A percentile compares a stretch with the other conserved stretches of the same genome.
Conservation (phyloP, 108 stramenopile species). For the Cyclotella atomus region DNA sequence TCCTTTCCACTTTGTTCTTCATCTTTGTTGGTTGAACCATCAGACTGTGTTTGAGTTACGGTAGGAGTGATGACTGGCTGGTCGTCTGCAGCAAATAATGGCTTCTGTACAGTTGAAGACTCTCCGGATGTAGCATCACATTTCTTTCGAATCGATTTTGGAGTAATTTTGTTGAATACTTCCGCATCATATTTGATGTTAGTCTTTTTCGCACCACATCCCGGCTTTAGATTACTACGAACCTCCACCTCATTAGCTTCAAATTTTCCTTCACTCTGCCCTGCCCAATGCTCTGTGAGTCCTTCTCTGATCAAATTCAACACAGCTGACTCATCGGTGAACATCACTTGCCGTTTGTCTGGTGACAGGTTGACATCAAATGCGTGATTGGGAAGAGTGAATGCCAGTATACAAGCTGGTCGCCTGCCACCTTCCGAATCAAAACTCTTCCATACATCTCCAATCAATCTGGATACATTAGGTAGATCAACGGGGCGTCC, state of each 20-base stretch:
- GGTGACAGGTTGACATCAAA: constrained; percentile 97
- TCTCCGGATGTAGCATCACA: background rate
- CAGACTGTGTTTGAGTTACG: constrained; percentile 2
- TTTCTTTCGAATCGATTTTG: background rate
- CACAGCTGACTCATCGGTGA: constrained; percentile 77
- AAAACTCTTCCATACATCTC: constrained; percentile 86
- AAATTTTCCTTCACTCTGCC: constrained; percentile 68
- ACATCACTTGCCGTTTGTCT: constrained; percentile 94
- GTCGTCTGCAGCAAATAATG: background rate
- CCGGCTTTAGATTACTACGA: constrained; percentile 13
- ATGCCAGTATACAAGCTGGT: constrained; percentile 87
- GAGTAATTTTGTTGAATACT: background rate
- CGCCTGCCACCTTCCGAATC: constrained; percentile 60
- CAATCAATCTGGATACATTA: constrained; percentile 61
- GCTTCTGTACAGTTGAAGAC: background rate
- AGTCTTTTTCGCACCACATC: background rate
- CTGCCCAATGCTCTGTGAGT: constrained; percentile 60
- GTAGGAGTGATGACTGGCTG: constrained; percentile 3
- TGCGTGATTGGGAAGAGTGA: constrained; percentile 77
- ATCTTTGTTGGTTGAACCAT: background rate
- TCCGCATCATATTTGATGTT: background rate
- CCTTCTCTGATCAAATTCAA: constrained; percentile 51
- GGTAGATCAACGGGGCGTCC: constrained; percentile 96
- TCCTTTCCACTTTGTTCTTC: background rate
- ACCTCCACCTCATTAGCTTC: constrained; percentile 55